Evolutionary conservation across 805 yeast genomes (phyloP), one percentile per base, ranked within the genome.

Genomic region (Yarrowia bubula): DNA sequence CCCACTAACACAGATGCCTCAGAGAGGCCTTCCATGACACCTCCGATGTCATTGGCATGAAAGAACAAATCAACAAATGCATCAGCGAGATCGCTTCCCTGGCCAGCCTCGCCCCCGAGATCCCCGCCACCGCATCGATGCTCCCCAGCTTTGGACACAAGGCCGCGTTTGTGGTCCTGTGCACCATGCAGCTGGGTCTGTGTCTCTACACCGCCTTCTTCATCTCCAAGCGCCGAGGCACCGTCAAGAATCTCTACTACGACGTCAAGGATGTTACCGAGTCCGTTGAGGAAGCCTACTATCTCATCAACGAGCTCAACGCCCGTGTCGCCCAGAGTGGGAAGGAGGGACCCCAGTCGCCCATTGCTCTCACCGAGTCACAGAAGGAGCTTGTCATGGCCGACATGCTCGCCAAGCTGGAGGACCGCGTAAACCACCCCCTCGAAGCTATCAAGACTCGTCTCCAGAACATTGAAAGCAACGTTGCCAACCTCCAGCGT

Each of bases 341-440:
- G n/a, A 38, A 38, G 18, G 60, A 51, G 14, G 14, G 13, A 14
- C 14, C 46, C 10, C n/a, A 32, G 39, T 7, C 41, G 4, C 8
- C 61, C 15, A 13, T 10, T 1, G 28, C 10, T 3, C 9, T 38
- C 8, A 4, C 38, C 8, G 55, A 65, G 41, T 28, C 43, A 4
- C 68, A 64, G 14, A 48, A 57, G 22, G 67, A 55, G 4, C 58
- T 48, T 8, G 43, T 65, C n/a, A 38, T 66, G 11, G 62, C 58
- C 6, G 39, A 64, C 22, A 62, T 64, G 38, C 44, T 66, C n/a
- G 53, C 68, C 31, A 35, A 35, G 38, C 28, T 46, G 18, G 39
- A 58, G 13, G 66, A 39, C 28, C 11, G 38, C 11, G 39, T 55
- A 31, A 31, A 43, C 32, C 28, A 55, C n/a, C 61, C 61, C 37